Base-by-base conservation (phyloP, 176 grass and related monocot species). In the Avena insularis region DNA sequence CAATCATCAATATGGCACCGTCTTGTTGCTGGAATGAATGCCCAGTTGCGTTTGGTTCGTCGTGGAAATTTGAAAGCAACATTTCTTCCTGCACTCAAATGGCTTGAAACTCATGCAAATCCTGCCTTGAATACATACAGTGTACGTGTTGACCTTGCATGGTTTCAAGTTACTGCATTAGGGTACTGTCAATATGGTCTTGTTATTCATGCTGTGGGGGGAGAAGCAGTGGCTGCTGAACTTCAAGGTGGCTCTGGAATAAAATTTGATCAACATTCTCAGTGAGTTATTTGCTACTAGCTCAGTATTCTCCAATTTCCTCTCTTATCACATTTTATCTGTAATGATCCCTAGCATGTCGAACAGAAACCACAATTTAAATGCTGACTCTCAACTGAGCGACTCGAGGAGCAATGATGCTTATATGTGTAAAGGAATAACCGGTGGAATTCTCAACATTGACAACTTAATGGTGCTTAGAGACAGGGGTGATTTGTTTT, bases 1-100 rank as follows among this genome's bases (percentile, higher is more conserved):
- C 90, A 80, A 83, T 88, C 96, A 46, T 96, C 93, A 81, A 98
- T 94, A 93, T 98, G 96, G 96, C 95, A 96, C 81, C 92, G 93
- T 66, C 82, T 96, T 77, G 93, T 98, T 15, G 96, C 93, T 66
- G 93, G 96, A 78, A 61, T 98, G 58, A 98, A 98, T 74, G 96
- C 92, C 31, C 93, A 98, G 59, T 80, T 98, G 71, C 93, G 96
- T 69, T 87, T 98, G 79, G 96, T 91, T 87, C 86, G 83, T 56
- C 89, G 77, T 85, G 93, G 96, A 85, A 89, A 85, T 90, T 80
- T 98, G 53, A 93, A 87, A 76, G 45, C 58, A 14, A 85, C 88
- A 77, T 89, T 96, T 70, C 40, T 92, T 84, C 90, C 87, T 84
- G 87, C 96, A 20, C 86, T 96, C 11, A 88, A 79, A 77, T 98